Evolutionary conservation across 257 asterid genomes (phyloP), one percentile per base, ranked within the genome.

Genomic region (Coffea eugenioides): DNA sequence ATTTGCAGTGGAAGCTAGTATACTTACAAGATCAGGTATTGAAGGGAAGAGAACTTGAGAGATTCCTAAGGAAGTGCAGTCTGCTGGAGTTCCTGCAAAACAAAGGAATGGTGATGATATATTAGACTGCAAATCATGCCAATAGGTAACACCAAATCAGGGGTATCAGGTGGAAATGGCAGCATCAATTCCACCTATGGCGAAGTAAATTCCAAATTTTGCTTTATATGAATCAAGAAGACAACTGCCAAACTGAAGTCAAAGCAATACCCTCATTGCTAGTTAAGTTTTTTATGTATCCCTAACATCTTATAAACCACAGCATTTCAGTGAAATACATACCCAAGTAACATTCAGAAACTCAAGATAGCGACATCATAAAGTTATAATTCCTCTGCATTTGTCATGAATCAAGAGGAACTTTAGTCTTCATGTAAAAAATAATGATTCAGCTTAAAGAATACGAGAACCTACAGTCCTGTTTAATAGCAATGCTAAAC

Each of bases 41-140:
- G 84, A 81, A 74, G 94, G 88, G 88, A 94, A 91, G 62, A 94
- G 91, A 77, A 86, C 85, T 79, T 87, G 83, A 48, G 98, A 92
- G 85, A 91, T 76, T 62, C 98, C 98, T 85, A 94, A 81, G 69
- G 98, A 92, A 46, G 98, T 84, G 81, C 97, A 94, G 72, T 94
- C 98, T 65, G 97, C 98, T 8, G 97, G 98, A 80, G 94, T 88
- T 82, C 96, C 98, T 93, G 88, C 79, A 85, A 73, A 78, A 67
- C 25, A 69, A 66, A 43, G 31, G 75, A 56, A 80, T 48, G 43
- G 39, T 74, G 39, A n/a, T 51, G 54, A 36, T 80, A 25, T 20
- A 48, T 64, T 46, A 66, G 61, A 52, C 16, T 70, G 59, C 21
- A 69, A 67, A 10, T 46, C 78, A 64, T 48, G 49, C 54, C 25